Base-by-base conservation (phyloP, 2,329 filamentous ascomycete species). In the Curvularia eragrostidis region DNA sequence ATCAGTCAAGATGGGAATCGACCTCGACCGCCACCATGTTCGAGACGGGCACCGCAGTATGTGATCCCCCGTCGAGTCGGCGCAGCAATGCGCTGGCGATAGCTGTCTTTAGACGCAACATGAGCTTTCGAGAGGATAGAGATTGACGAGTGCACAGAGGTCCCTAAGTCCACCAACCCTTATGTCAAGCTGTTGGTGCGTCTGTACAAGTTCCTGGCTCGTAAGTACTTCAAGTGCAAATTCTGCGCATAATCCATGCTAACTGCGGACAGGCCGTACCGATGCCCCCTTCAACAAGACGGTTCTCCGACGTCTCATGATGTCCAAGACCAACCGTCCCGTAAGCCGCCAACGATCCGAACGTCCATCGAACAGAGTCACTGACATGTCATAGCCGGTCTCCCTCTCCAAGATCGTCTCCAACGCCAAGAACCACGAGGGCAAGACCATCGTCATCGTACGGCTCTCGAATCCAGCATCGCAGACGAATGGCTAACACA, bases 231-330 rank as follows among this genome's bases (percentile, higher is more conserved):
- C 34, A 15, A 21, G 15, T 19, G 30, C 5, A 21, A 26, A 50
- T 58, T 57, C 41, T 38, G 47, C 61, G 39, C 52, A 52, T 47
- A 54, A 54, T 51, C 54, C 58, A 56, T 52, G 71, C 74, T 75
- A 63, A 75, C 68, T 52, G 55, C 43, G 38, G 39, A 52, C 74
- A 96, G 91, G 93, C 84, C 93, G 95, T 79, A 99, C 95, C 80
- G 95, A 98, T 82, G 87, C 92, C 69, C 87, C 87, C 84, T 99
- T 99, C 91, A 99, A 99, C 91, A 96, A 97, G 87, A 91, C 95
- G 77, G 88, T 99, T 79, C 91, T 99, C 77, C 93, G 94, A 81
- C 91, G 95, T 78, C 90, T 99, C 64, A 97, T 97, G 80, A 97
- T 95, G 91, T 97, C 93, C 81, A 92, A 93, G 83, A 97, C 96